Conservation (phyloP, 257 asterid genomes). For the Echium plantagineum region DNA sequence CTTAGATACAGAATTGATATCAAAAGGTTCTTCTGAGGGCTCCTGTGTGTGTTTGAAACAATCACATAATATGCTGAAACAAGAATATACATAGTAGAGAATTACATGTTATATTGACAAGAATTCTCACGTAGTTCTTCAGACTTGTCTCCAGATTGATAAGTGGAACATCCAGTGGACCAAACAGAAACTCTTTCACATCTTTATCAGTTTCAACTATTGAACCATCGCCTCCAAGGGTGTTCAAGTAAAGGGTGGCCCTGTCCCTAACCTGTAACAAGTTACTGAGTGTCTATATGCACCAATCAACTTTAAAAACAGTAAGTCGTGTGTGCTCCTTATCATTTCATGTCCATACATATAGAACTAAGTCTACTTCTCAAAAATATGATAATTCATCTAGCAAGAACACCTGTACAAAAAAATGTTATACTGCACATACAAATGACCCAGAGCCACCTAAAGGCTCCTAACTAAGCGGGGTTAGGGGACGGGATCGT, state of each 20-base stretch:
- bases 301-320: not conserved
- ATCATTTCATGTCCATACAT: too few relatives aligned
- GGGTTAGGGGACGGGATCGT: too few relatives aligned
- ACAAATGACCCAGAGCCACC: too few relatives aligned
- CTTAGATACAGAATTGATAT: conserved; percentile 66
- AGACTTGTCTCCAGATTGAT: conserved; percentile 77
- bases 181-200: conserved; percentile 83
- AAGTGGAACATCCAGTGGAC: conserved; percentile 74
- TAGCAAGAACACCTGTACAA: too few relatives aligned
- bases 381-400: too few relatives aligned
- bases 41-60: conserved; percentile 39
- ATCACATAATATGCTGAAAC: conserved; percentile 9
- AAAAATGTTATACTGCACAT: too few relatives aligned
- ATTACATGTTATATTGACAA: conserved; percentile 6
- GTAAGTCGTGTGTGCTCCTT: not conserved
- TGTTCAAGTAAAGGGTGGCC: conserved; percentile 95
- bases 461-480: too few relatives aligned
- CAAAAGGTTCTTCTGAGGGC: conserved; percentile 82
- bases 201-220: conserved; percentile 79
- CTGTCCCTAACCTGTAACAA: conserved; percentile 84
- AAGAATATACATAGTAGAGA: conserved; percentile 4
- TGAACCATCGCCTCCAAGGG: conserved; percentile 85
- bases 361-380: too few relatives aligned
- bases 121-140: conserved; percentile 67
- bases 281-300: not conserved